Evolutionary conservation across 1,284 basidiomycete species (phyloP).

Genomic region (Cryptococcus hybrid): DNA sequence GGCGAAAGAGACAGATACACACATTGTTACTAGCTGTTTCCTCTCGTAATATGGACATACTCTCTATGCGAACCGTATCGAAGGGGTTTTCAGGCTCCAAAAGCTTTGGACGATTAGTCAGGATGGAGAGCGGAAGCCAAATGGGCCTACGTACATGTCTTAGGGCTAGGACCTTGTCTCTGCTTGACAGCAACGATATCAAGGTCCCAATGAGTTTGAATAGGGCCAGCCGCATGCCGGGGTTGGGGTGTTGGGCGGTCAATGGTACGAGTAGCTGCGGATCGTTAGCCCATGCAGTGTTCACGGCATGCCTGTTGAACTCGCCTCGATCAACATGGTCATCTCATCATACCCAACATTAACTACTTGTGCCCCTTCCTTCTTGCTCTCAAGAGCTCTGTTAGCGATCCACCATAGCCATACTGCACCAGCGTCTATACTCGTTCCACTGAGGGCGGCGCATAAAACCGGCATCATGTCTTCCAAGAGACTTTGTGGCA

Average conservation of each 20-base stretch:
- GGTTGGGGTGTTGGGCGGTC: constrained; percentile 23
- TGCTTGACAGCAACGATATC: constrained; percentile 2
- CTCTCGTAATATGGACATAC: constrained; percentile 32
- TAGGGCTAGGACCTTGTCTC: constrained; percentile 27
- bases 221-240: constrained; percentile 25
- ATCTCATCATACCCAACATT: constrained; percentile 24
- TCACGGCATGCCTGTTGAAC: neutral
- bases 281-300: neutral
- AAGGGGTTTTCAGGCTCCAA: constrained; percentile 42
- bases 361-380: neutral
- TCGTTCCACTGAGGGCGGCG: constrained; percentile 13
- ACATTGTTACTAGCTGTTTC: constrained; percentile 11
- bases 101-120: no score
- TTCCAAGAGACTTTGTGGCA: constrained; percentile 9
- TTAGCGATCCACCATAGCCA: constrained; percentile 21
- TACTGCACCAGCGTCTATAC: constrained; percentile 25
- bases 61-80: constrained; percentile 32
- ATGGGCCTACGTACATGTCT: constrained; percentile 23
- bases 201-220: constrained; percentile 36
- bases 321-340: constrained; percentile 35
- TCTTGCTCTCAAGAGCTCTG: neutral
- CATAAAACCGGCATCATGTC: constrained; percentile 29
- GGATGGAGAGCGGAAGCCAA: no score
- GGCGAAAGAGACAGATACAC: neutral
- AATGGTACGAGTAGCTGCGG: constrained; percentile 33